Evolutionary conservation across 2,329 filamentous ascomycete species (phyloP).

Genomic region (Corynespora cassiicola): DNA sequence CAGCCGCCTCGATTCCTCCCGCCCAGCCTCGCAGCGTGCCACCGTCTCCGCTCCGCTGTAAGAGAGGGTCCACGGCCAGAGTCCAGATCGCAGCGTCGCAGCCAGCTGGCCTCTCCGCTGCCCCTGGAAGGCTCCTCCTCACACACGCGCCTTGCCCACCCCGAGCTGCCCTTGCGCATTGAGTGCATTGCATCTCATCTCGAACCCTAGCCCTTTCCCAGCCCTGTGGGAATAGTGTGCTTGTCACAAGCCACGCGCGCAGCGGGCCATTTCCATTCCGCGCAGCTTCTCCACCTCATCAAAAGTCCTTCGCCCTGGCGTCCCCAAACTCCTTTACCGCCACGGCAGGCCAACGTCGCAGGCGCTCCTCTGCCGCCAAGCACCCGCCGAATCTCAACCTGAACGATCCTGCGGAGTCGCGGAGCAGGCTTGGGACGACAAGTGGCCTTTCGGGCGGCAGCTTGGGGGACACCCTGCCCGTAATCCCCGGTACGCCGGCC

Average conservation of each 20-base stretch:
- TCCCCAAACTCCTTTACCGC: slow-evolving; percentile 44
- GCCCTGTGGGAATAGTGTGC: slow-evolving; percentile 12
- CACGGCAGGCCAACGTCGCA: slow-evolving; percentile 47
- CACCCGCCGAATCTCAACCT: slow-evolving; percentile 42
- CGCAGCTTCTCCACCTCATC: slow-evolving; percentile 25
- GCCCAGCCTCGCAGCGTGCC: slow-evolving; percentile 20
- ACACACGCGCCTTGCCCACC: no score
- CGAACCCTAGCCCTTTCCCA: no score
- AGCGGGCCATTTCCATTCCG: slow-evolving; percentile 27
- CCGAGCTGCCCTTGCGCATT: slow-evolving; percentile 19
- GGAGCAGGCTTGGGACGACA: slow-evolving; percentile 37
- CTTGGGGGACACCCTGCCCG: slow-evolving; percentile 40
- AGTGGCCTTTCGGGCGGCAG: slow-evolving; percentile 40
- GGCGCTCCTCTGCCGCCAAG: slow-evolving; percentile 47
- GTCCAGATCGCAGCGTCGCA: no score
- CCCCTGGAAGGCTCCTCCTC: no score
- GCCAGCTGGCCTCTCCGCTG: slow-evolving; percentile 37
- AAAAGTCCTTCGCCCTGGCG: slow-evolving; percentile 45
- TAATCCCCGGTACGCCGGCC: slow-evolving; percentile 46
- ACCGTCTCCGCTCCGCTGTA: slow-evolving; percentile 25
- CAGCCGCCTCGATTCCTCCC: slow-evolving; percentile 22
- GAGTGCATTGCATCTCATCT: no score
- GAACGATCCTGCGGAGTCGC: slow-evolving; percentile 28
- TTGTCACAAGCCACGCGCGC: slow-evolving; percentile 30
- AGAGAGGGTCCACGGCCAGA: slow-evolving; percentile 21